These are phyloP conservation scores for Canariomyces notabilis DNA, from an alignment of 2,329 filamentous ascomycete species.

Conservation along the genomic window DNA sequence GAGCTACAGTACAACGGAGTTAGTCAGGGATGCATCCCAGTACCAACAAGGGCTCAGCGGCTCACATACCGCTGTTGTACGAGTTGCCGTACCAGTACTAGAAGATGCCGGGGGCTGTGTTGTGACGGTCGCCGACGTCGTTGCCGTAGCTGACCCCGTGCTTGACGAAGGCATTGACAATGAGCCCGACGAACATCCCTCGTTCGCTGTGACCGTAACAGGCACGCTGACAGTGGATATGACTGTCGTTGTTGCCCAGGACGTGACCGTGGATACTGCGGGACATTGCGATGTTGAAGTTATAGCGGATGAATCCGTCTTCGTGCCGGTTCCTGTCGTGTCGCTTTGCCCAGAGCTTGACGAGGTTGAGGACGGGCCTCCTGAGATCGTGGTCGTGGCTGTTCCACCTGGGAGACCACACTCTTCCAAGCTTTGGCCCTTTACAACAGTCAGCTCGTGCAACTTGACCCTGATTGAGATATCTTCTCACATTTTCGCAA, in stretches of 20 bases:
- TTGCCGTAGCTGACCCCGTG: not conserved
- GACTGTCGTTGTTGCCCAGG: conserved; percentile 14
- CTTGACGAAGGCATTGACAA: not conserved
- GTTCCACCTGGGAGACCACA: conserved; percentile 12
- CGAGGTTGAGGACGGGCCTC: not conserved
- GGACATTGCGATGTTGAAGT: conserved; percentile 4
- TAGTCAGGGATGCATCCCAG: too few relatives aligned
- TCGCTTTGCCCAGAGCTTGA: not conserved
- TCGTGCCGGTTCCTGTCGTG: not conserved
- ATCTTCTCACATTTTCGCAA: conserved; percentile 19
- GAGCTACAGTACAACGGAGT: too few relatives aligned
- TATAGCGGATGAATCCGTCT: not conserved
- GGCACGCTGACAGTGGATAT: conserved; percentile 11
- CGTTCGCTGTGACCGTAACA: conserved; percentile 10
- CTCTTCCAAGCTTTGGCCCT: conserved; percentile 21
- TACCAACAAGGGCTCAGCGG: too few relatives aligned
- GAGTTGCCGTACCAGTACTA: too few relatives aligned
- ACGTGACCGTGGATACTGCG: conserved; percentile 12
- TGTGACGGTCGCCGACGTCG: too few relatives aligned
- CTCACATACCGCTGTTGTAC: too few relatives aligned
- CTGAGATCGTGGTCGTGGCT: not conserved
- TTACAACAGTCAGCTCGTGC: not conserved
- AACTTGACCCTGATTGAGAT: not conserved
- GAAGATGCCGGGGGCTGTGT: not conserved
- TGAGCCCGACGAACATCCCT: not conserved